These are phyloP conservation scores for Colletotrichum musicola DNA, from an alignment of 2,329 filamentous ascomycete genomes.

Conservation along the genomic window DNA sequence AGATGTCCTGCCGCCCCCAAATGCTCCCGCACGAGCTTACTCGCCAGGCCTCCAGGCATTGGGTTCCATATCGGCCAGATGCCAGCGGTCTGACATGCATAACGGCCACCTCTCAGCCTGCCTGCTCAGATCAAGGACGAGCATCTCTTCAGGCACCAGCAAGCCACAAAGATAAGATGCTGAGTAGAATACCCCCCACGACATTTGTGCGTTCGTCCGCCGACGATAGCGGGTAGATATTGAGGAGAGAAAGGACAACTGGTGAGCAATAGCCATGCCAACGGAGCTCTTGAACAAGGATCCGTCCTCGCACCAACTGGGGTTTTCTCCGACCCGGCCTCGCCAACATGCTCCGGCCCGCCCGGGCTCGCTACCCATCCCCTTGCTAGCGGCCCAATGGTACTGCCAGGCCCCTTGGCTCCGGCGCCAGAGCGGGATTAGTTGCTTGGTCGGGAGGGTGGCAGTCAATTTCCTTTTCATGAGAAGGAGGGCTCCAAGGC, in stretches of 20 bases:
- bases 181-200: not conserved
- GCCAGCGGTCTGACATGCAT: conserved; percentile 29
- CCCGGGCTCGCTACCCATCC: conserved; percentile 9
- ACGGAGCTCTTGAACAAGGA: not conserved
- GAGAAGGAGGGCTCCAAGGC: no score
- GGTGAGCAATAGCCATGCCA: no score
- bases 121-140: not conserved
- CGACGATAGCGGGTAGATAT: not conserved
- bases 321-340: conserved; percentile 21
- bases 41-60: no score
- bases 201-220: not conserved
- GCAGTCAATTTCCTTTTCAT: not conserved
- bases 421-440: conserved; percentile 14
- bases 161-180: conserved; percentile 27
- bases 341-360: conserved; percentile 34
- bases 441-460: conserved; percentile 10
- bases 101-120: not conserved
- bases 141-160: not conserved
- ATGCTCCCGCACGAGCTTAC: no score
- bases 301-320: conserved; percentile 7
- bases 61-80: not conserved
- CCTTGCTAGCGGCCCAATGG: conserved; percentile 24
- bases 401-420: conserved; percentile 15
- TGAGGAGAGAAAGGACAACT: no score
- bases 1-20: not conserved